Evolutionary conservation across 257 asterid species (phyloP), one percentile per base, ranked within the genome.

Genomic region (Capsicum pubescens): DNA sequence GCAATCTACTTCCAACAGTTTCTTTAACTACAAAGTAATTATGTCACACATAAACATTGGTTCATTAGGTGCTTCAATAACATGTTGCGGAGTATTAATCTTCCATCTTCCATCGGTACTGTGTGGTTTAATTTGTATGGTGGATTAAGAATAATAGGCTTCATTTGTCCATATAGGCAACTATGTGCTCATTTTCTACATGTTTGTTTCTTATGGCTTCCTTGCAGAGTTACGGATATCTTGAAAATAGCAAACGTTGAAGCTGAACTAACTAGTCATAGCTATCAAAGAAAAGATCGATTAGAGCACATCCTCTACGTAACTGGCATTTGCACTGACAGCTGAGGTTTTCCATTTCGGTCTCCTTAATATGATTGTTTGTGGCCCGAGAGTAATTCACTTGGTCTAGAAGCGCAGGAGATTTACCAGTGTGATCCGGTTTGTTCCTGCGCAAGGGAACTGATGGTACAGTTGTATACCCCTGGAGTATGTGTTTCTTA

Each of bases 191-290:
- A 71, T 71, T 5, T 71, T n/a, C 58, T 39, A 48, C 17, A 46
- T 71, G 58, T 17, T 70, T 42, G 78, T 46, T 71, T 71, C 39
- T 46, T 10, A 71, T 71, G 79, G 32, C 44, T 71, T 46, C 58
- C 79, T n/a, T 71, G 79, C 79, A 71, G 79, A 71, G 46, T 44
- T 71, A 46, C 58, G 57, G 79, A 36, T 2, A 46, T 9, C 9
- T n/a, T 71, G 9, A 35, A 44, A 71, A 71, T 17, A n/a, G 57
- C 57, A 44, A 70, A 71, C 6, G 17, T 8, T 44, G 57, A 71
- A 44, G 35, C 79, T 71, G 58, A 26, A 26, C 32, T 26, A 70
- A 17, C 57, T 70, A 36, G 36, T 44, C 17, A 16, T 39, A 70
- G 44, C 16, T 70, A 26, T 70, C 79, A 44, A 26, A 35, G 36